Evolutionary conservation across 2,329 filamentous ascomycete genomes (phyloP).

Genomic region (Diaporthe citri): DNA sequence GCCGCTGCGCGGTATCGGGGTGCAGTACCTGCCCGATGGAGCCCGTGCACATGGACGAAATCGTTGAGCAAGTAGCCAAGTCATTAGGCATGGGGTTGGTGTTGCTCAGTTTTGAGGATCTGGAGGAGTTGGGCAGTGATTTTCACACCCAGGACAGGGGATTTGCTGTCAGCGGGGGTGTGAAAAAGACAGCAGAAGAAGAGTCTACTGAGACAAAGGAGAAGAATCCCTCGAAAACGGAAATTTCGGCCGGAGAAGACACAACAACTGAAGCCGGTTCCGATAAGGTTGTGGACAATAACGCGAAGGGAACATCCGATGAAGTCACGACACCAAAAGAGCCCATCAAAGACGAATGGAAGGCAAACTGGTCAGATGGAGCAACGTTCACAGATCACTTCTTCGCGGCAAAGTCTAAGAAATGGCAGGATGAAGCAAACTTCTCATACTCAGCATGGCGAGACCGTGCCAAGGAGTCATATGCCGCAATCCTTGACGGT

Average conservation of each 20-base stretch:
- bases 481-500: not conserved
- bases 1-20: not conserved
- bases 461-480: not conserved
- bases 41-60: not conserved
- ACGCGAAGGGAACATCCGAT: not conserved
- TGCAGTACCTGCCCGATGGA: not conserved
- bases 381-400: not conserved
- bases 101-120: not conserved
- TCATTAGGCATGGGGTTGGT: not conserved
- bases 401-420: not conserved
- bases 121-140: not conserved
- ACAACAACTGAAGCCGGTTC: no score
- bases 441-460: slow-evolving; percentile 14
- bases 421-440: not conserved
- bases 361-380: not conserved
- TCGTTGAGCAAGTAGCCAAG: not conserved
- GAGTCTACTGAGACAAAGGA: not conserved
- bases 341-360: not conserved
- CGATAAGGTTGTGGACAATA: not conserved
- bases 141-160: not conserved
- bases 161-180: no score
- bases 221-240: not conserved
- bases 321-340: not conserved
- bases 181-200: not conserved
- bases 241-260: not conserved